Percentiles rank a stretch among this genome's conserved stretches.
These are phyloP conservation scores for Linum lewisii DNA, from an alignment of 345 rosid species.

Conservation along the genomic window DNA sequence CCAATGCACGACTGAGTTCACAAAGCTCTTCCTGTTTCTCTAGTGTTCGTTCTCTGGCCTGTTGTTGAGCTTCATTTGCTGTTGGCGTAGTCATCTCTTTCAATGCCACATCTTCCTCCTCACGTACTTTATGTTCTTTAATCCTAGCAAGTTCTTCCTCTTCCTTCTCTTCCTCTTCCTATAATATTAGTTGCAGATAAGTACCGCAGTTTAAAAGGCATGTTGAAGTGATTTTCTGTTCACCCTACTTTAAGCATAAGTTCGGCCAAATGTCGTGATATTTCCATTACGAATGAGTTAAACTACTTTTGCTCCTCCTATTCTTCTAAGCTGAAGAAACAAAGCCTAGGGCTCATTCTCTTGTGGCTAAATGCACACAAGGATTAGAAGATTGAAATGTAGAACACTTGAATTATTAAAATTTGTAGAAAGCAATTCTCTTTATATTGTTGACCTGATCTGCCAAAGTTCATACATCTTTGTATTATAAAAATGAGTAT, in stretches of 20 bases:
- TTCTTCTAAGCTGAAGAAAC: too few species aligned
- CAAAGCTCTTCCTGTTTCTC: slow-evolving; percentile 76
- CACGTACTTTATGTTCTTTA: slow-evolving; percentile 40
- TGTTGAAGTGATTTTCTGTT: not conserved
- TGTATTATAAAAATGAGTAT: not conserved
- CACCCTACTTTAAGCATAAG: not conserved
- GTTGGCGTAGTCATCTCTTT: slow-evolving; percentile 59
- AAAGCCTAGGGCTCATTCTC: too few species aligned
- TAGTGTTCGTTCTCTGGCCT: slow-evolving; percentile 54
- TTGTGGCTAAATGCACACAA: too few species aligned
- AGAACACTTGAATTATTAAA: too few species aligned
- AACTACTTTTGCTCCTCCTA: too few species aligned
- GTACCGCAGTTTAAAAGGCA: not conserved
- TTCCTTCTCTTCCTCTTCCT: slow-evolving; percentile 85
- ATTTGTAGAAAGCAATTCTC: not conserved
- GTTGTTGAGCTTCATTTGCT: slow-evolving; percentile 65
- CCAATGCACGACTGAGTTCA: slow-evolving; percentile 74
- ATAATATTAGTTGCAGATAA: slow-evolving; percentile 16
- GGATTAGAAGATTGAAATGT: too few species aligned
- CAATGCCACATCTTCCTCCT: slow-evolving; percentile 61
- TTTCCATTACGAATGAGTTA: too few species aligned
- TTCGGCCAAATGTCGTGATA: not conserved
- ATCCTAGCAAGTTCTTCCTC: slow-evolving; percentile 59
- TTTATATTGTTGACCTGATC: not conserved
- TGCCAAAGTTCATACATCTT: not conserved